Percentiles rank a stretch among this genome's conserved stretches.
Evolutionary conservation across 768 basidiomycete species (phyloP).

Genomic region (Pluteus cervinus): DNA sequence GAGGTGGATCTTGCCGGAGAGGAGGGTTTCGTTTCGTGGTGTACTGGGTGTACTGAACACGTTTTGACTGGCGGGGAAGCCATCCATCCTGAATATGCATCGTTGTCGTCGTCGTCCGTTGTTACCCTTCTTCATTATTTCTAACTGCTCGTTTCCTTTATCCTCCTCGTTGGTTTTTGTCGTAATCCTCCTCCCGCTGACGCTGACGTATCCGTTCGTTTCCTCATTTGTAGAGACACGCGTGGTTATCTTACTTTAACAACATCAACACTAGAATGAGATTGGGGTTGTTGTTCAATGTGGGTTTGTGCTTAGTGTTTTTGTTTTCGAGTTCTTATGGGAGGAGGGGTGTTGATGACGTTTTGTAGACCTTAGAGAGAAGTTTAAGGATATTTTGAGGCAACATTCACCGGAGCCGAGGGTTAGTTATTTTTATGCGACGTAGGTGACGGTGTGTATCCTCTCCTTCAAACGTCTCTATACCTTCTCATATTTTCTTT

Average conservation of each 20-base stretch:
- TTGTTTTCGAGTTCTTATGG: not conserved
- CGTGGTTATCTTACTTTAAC: conserved; percentile 72
- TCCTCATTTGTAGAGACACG: conserved; percentile 42
- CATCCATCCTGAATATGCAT: too few relatives aligned
- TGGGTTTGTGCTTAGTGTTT: conserved; percentile 21
- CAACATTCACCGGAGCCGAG: conserved; percentile 45
- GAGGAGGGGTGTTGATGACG: not conserved
- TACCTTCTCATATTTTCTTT: not conserved
- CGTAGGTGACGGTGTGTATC: conserved; percentile 55
- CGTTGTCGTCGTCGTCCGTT: too few relatives aligned
- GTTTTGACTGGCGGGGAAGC: too few relatives aligned
- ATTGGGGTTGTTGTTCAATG: conserved; percentile 47
- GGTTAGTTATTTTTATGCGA: conserved; percentile 51
- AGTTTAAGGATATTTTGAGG: conserved; percentile 47
- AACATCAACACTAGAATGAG: conserved; percentile 68
- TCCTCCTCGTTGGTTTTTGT: too few relatives aligned
- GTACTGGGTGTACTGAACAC: too few relatives aligned
- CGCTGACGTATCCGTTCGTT: too few relatives aligned
- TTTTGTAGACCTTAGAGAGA: conserved; percentile 32
- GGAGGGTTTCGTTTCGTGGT: too few relatives aligned
- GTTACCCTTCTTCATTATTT: too few relatives aligned
- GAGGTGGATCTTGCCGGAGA: too few relatives aligned
- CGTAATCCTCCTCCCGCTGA: too few relatives aligned
- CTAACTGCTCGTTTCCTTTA: too few relatives aligned
- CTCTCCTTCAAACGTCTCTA: too few relatives aligned